Evolutionary conservation across 208 protist genomes (phyloP).

Genomic region (Wallacemonas sp.): DNA sequence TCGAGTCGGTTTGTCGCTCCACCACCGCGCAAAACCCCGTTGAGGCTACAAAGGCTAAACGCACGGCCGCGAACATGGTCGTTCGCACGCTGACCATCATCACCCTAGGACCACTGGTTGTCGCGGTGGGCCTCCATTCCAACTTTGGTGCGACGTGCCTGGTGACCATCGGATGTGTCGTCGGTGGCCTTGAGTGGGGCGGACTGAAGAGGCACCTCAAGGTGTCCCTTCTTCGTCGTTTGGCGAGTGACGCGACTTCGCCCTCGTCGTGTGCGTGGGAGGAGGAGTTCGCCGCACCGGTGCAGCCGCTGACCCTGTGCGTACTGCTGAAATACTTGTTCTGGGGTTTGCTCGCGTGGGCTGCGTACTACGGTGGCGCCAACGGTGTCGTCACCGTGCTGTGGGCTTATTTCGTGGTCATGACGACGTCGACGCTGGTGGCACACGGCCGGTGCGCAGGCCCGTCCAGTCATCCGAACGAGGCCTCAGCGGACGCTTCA

Average conservation of each 20-base stretch:
- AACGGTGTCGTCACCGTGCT: conserved; percentile 32
- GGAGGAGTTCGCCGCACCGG: conserved; percentile 60
- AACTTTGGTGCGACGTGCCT: conserved; percentile 39
- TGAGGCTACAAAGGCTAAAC: conserved; percentile 1
- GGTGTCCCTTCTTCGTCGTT: conserved; percentile 58
- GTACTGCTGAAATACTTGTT: conserved; percentile 45
- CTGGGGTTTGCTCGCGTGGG: conserved; percentile 45
- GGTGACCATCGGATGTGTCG: conserved; percentile 42
- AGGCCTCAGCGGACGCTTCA: too few relatives aligned
- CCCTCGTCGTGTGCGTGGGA: conserved; percentile 1
- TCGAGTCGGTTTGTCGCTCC: neutral
- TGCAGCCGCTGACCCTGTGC: conserved; percentile 38
- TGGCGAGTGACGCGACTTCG: too few relatives aligned
- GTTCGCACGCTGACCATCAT: conserved; percentile 61
- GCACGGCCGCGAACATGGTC: conserved; percentile 42
- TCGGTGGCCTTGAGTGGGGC: conserved; percentile 70
- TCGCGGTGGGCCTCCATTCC: conserved; percentile 36
- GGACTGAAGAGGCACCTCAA: conserved; percentile 87
- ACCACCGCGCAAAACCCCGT: neutral
- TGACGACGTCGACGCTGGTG: conserved; percentile 55
- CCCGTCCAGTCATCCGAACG: neutral
- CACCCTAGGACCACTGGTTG: conserved; percentile 42
- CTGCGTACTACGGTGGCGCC: conserved; percentile 35
- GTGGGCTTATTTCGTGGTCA: conserved; percentile 56
- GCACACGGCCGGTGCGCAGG: conserved; percentile 32